A percentile compares a stretch with the other conserved stretches of the same genome.
Evolutionary conservation across 106 monocot species (phyloP).

Genomic region (Dioscorea dumetorum): DNA sequence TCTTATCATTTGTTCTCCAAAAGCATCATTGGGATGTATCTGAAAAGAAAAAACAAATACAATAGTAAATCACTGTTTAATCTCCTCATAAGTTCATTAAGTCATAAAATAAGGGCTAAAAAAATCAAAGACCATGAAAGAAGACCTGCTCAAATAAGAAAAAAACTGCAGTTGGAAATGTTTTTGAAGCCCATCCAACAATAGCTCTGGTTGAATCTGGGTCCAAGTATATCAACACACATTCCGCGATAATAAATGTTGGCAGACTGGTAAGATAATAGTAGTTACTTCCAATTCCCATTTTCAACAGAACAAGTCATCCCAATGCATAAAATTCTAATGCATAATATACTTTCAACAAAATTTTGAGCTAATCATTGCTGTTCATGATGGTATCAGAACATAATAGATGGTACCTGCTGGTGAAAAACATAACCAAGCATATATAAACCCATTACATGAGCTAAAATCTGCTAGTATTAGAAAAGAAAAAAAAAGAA

Average conservation of each 20-base stretch:
- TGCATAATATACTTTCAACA: too few species aligned
- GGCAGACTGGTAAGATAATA: slow-evolving; percentile 72
- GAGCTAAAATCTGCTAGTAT: too few species aligned
- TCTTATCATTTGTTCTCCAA: slow-evolving; percentile 97
- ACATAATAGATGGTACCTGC: too few species aligned
- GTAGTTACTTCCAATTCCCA: not conserved
- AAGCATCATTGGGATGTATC: slow-evolving; percentile 97
- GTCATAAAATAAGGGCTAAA: not conserved
- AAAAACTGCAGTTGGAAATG: slow-evolving; percentile 79
- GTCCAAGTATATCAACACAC: slow-evolving; percentile 95
- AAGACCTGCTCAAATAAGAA: slow-evolving; percentile 94
- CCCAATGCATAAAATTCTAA: too few species aligned
- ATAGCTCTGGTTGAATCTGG: slow-evolving; percentile 60
- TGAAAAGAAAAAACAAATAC: slow-evolving; percentile 16
- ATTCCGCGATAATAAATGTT: slow-evolving; percentile 99
- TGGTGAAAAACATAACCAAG: too few species aligned
- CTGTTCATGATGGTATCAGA: too few species aligned
- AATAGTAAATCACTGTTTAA: too few species aligned
- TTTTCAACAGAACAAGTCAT: too few species aligned
- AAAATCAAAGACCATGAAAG: not conserved
- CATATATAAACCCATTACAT: too few species aligned
- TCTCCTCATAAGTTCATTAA: not conserved
- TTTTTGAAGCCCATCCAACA: slow-evolving; percentile 75
- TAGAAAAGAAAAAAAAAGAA: too few species aligned
- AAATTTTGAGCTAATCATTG: too few species aligned